These are phyloP conservation scores for Pichia sp. DNA, from an alignment of 1,139 yeast species.

Conservation along the genomic window DNA sequence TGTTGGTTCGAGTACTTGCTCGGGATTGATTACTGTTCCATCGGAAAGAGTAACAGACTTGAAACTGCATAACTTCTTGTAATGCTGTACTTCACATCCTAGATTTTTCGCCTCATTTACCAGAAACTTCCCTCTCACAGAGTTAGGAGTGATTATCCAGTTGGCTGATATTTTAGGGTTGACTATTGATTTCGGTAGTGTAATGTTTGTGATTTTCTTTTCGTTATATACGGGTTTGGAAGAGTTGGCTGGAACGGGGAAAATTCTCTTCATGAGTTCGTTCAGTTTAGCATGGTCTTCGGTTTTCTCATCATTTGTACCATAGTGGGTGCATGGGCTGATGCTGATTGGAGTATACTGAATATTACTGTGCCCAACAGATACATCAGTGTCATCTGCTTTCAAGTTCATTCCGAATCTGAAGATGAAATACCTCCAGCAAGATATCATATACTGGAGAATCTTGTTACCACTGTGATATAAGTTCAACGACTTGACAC, in stretches of 20 bases:
- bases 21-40: constrained; percentile 59
- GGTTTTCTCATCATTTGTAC: constrained; percentile 8
- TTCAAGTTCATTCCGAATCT: constrained; percentile 64
- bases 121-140: constrained; percentile 75
- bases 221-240: constrained; percentile 12
- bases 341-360: constrained; percentile 50
- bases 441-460: constrained; percentile 54
- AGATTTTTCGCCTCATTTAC: constrained; percentile 59
- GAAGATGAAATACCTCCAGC: constrained; percentile 87
- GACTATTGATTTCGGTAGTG: constrained; percentile 23
- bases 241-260: constrained; percentile 20
- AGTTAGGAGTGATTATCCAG: constrained; percentile 61
- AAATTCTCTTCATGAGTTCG: constrained; percentile 20
- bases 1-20: constrained; percentile 67
- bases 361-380: constrained; percentile 49
- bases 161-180: constrained; percentile 39
- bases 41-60: constrained; percentile 50
- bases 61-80: constrained; percentile 58
- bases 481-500: constrained; percentile 46
- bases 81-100: constrained; percentile 65
- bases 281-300: constrained; percentile 13
- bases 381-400: constrained; percentile 35
- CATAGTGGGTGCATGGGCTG: constrained; percentile 5
- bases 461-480: constrained; percentile 42
- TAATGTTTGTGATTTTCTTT: constrained; percentile 20